A percentile compares a stretch with the other conserved stretches of the same genome.
These are phyloP conservation scores for Novymonas esmeraldas DNA, from an alignment of 208 protist species.

Conservation along the genomic window DNA sequence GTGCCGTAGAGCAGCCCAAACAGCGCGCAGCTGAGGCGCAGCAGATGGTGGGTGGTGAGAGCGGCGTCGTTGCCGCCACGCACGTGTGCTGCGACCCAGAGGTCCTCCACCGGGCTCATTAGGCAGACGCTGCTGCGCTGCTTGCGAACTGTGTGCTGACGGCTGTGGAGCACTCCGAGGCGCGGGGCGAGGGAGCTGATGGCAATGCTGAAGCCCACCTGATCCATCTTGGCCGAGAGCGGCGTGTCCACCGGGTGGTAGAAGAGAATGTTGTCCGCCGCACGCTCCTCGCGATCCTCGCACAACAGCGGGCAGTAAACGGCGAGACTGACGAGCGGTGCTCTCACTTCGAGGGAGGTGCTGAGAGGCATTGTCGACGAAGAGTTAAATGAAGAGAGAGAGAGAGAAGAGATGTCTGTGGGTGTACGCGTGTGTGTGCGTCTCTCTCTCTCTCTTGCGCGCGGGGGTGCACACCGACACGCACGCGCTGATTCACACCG, in stretches of 20 bases:
- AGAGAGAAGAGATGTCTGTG: background rate
- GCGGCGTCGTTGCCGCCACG: slow-evolving; percentile 25
- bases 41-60: slow-evolving; percentile 26
- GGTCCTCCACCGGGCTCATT: slow-evolving; percentile 11
- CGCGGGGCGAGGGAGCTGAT: slow-evolving; percentile 37
- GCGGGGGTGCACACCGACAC: too few relatives aligned
- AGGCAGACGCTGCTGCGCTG: slow-evolving; percentile 28
- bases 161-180: slow-evolving; percentile 30
- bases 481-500: too few relatives aligned
- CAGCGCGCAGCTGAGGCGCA: slow-evolving; percentile 25
- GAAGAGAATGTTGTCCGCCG: slow-evolving; percentile 73
- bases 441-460: too few relatives aligned
- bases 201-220: slow-evolving; percentile 76
- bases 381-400: background rate
- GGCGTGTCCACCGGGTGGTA: slow-evolving; percentile 45
- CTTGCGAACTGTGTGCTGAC: slow-evolving; percentile 16
- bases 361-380: slow-evolving; percentile 5
- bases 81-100: slow-evolving; percentile 26
- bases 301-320: slow-evolving; percentile 64
- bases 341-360: background rate
- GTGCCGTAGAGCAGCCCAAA: slow-evolving; percentile 30
- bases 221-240: slow-evolving; percentile 59
- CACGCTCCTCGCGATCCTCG: slow-evolving; percentile 46
- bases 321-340: slow-evolving; percentile 39
- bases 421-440: too few relatives aligned